Evolutionary conservation across 2,329 filamentous ascomycete genomes (phyloP).

Genomic region (Fusarium sp.): DNA sequence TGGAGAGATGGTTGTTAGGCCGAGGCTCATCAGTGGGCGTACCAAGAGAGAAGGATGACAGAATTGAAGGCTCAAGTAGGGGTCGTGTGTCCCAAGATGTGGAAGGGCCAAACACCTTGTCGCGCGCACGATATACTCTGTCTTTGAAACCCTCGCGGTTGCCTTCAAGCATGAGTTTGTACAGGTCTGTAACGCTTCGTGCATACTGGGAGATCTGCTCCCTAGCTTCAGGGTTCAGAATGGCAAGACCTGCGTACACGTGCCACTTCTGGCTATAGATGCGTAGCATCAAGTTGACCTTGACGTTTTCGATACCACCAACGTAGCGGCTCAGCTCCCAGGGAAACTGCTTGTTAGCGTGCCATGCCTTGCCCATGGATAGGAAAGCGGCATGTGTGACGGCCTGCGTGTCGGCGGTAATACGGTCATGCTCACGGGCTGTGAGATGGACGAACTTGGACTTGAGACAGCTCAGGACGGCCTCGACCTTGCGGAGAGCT

Average conservation of each 20-base stretch:
- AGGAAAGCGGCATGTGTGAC: conserved; percentile 98
- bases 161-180: conserved; percentile 95
- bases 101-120: conserved; percentile 82
- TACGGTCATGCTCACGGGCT: conserved; percentile 90
- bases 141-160: conserved; percentile 78
- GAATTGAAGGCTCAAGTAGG: conserved; percentile 82
- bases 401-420: conserved; percentile 97
- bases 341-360: conserved; percentile 92
- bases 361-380: conserved; percentile 98
- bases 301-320: conserved; percentile 98
- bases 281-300: conserved; percentile 96
- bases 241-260: conserved; percentile 96
- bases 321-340: conserved; percentile 98
- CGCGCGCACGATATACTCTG: conserved; percentile 73
- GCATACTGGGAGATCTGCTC: conserved; percentile 96
- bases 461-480: conserved; percentile 82
- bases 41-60: conserved; percentile 90
- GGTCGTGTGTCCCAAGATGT: conserved; percentile 71
- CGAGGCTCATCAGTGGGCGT: conserved; percentile 71
- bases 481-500: conserved; percentile 82
- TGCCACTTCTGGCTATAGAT: conserved; percentile 99
- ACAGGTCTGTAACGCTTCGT: conserved; percentile 89
- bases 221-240: conserved; percentile 92
- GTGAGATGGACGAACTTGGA: conserved; percentile 91
- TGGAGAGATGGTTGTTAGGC: conserved; percentile 92